phyloP scores from a whole-genome alignment of 169 alveolate species.

The Eimeria necatrix region DNA sequence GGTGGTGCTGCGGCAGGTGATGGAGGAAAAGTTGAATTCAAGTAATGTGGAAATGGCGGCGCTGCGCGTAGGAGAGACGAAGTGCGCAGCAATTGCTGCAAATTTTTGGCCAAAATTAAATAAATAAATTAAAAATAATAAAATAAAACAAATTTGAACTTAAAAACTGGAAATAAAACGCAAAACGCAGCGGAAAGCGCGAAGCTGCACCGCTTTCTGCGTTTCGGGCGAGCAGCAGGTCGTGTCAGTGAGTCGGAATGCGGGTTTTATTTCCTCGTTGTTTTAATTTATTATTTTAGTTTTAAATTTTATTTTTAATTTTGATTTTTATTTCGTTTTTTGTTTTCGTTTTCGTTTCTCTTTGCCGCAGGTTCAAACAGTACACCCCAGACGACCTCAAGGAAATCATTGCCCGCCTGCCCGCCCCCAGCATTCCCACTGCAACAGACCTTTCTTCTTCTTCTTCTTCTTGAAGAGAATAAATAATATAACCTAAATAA shows the following conservation, averaged over 20 bases:
- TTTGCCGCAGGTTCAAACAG: slow-evolving; percentile 55
- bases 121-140: too few species aligned
- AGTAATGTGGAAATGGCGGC: slow-evolving; percentile 96
- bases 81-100: slow-evolving; percentile 23
- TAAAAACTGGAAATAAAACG: too few species aligned
- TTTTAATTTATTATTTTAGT: background rate
- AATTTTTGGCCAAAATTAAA: background rate
- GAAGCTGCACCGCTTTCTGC: too few species aligned
- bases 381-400: slow-evolving; percentile 74
- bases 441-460: slow-evolving; percentile 76
- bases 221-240: too few species aligned
- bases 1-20: slow-evolving; percentile 97
- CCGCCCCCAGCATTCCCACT: slow-evolving; percentile 76
- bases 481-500: background rate
- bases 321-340: background rate
- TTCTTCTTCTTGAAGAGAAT: background rate
- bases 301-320: background rate
- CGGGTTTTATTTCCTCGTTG: background rate
- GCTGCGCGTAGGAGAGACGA: slow-evolving; percentile 30
- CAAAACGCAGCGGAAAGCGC: too few species aligned
- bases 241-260: background rate
- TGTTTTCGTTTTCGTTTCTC: background rate
- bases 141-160: too few species aligned
- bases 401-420: slow-evolving; percentile 69
- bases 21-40: slow-evolving; percentile 98